phyloP scores from a whole-genome alignment of 2,329 filamentous ascomycete genomes.

The Colletotrichum filicis region DNA sequence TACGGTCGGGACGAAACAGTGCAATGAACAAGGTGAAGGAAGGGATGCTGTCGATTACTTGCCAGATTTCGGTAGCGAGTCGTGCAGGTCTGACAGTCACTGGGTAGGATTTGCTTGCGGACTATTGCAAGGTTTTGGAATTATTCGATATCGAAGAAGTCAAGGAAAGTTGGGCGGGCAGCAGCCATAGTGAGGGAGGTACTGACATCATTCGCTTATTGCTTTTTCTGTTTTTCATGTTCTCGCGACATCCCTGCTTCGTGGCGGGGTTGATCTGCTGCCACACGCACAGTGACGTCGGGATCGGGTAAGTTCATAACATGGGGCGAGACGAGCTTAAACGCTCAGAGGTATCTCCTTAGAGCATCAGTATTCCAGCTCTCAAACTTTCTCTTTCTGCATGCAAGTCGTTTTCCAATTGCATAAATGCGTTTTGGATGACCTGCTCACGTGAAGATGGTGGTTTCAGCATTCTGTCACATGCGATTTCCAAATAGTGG shows the following conservation, averaged over 20 bases:
- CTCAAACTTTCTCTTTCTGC: no score
- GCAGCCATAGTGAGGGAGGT: neutral
- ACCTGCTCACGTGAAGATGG: no score
- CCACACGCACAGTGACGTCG: neutral
- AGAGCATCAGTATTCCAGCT: no score
- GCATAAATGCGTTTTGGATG: no score
- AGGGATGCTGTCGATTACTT: neutral
- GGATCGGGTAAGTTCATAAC: neutral
- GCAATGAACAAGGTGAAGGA: neutral
- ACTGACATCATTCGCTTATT: neutral
- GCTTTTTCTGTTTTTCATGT: neutral
- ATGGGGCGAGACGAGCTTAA: neutral
- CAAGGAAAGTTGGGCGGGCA: neutral
- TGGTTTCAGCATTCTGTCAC: no score
- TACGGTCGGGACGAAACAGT: neutral
- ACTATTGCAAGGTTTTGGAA: neutral
- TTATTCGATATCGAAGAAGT: neutral
- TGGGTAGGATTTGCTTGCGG: neutral
- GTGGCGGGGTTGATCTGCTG: neutral
- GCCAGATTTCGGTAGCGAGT: neutral
- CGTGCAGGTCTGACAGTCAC: neutral
- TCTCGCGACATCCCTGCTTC: neutral
- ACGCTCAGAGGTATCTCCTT: neutral
- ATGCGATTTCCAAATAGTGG: no score
- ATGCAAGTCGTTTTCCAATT: no score